phyloP scores from a whole-genome alignment of 805 yeast genomes.

The Tetrapisispora namnaoensis region DNA sequence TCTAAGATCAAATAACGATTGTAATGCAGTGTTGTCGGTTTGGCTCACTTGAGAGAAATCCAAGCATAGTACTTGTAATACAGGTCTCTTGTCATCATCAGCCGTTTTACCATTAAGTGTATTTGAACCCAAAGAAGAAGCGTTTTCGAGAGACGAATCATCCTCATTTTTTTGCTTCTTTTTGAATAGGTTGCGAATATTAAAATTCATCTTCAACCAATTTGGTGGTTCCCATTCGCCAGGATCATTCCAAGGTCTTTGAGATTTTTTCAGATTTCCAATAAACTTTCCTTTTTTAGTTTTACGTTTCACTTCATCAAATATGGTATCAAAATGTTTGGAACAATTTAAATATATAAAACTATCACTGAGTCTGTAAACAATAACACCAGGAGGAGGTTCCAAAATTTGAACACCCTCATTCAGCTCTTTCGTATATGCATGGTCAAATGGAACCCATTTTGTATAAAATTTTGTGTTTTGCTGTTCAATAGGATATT shows the following conservation, averaged over 20 bases:
- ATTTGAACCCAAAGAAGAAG: not conserved
- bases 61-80: slow-evolving; percentile 59
- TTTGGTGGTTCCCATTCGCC: slow-evolving; percentile 42
- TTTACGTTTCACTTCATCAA: slow-evolving; percentile 51
- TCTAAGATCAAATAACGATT: slow-evolving; percentile 64
- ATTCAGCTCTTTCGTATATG: slow-evolving; percentile 39
- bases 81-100: slow-evolving; percentile 48
- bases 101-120: no score
- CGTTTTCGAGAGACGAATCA: not conserved
- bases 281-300: slow-evolving; percentile 54
- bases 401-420: slow-evolving; percentile 49
- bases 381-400: slow-evolving; percentile 91
- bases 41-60: slow-evolving; percentile 73
- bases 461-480: slow-evolving; percentile 37
- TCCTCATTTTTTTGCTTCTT: not conserved
- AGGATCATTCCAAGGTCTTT: slow-evolving; percentile 90
- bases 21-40: slow-evolving; percentile 72
- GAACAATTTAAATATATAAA: slow-evolving; percentile 78
- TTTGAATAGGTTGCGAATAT: slow-evolving; percentile 6
- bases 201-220: slow-evolving; percentile 10
- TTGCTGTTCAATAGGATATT: not conserved
- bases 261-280: slow-evolving; percentile 29
- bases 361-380: slow-evolving; percentile 73
- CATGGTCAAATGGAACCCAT: slow-evolving; percentile 55
- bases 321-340: slow-evolving; percentile 55